A percentile compares a stretch with the other conserved stretches of the same genome.
These are phyloP conservation scores for Diaporthe amygdali DNA, from an alignment of 2,329 filamentous ascomycete species.

Conservation along the genomic window DNA sequence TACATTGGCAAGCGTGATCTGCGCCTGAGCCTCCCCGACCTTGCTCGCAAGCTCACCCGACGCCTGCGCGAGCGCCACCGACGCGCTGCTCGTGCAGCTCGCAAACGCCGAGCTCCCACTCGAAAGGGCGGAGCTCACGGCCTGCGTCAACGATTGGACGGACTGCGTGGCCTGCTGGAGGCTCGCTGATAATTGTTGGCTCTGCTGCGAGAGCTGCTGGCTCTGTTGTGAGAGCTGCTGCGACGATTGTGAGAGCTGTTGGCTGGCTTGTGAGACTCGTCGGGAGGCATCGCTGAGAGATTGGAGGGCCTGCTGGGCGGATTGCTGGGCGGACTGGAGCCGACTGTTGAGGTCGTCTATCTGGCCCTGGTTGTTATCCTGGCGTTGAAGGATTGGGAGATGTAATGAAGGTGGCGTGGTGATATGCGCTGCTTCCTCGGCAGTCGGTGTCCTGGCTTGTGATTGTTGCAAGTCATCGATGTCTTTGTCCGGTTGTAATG, in stretches of 20 bases:
- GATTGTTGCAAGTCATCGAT: neutral
- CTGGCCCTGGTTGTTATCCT: conserved; percentile 30
- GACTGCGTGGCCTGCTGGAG: conserved; percentile 32
- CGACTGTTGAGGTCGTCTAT: conserved; percentile 29
- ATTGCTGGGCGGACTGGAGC: conserved; percentile 32
- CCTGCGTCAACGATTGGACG: conserved; percentile 30
- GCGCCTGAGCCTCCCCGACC: conserved; percentile 36
- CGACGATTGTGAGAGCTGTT: conserved; percentile 36
- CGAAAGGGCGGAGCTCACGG: conserved; percentile 34
- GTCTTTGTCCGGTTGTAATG: neutral
- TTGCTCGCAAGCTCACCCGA: conserved; percentile 33
- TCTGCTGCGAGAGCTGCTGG: conserved; percentile 35
- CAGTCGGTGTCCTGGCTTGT: conserved; percentile 6
- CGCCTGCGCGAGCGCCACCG: conserved; percentile 34
- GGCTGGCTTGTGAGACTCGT: conserved; percentile 37
- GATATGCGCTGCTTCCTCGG: conserved; percentile 27
- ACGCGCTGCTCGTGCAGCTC: conserved; percentile 33
- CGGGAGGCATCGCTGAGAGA: conserved; percentile 35
- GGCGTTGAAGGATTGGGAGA: conserved; percentile 23
- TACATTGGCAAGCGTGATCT: conserved; percentile 37
- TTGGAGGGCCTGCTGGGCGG: conserved; percentile 35
- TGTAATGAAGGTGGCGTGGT: conserved; percentile 31
- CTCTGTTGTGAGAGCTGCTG: conserved; percentile 36
- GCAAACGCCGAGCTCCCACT: conserved; percentile 33
- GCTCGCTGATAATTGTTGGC: conserved; percentile 17